Conservation (phyloP, 2,329 filamentous ascomycete genomes). For the Malbranchea zuffiana region DNA sequence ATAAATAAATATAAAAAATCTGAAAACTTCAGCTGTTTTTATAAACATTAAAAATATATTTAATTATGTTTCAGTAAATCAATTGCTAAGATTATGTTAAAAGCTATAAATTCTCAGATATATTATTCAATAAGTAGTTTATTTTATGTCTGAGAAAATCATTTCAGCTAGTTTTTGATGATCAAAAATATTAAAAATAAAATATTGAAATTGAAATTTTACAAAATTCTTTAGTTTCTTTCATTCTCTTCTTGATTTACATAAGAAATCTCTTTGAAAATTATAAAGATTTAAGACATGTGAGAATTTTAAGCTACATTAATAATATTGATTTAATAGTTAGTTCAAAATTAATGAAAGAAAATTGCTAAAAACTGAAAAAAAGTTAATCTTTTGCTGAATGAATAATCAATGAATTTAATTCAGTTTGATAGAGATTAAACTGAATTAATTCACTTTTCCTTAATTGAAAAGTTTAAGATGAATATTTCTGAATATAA, state of each 20-base stretch:
- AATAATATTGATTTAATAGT: conserved; percentile 4
- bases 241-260: too few relatives aligned
- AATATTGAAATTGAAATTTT: not conserved
- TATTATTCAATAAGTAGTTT: too few relatives aligned
- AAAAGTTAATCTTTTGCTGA: not conserved
- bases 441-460: conserved; percentile 7
- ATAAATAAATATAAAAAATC: conserved; percentile 1
- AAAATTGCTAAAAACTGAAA: conserved; percentile 3
- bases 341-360: not conserved
- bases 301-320: conserved; percentile 6
- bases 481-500: conserved; percentile 1
- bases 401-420: not conserved
- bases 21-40: conserved; percentile 1
- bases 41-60: not conserved
- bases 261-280: too few relatives aligned
- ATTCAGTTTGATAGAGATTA: conserved; percentile 7
- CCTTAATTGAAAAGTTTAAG: not conserved
- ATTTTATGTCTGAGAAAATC: too few relatives aligned
- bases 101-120: too few relatives aligned
- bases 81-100: too few relatives aligned
- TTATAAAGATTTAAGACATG: too few relatives aligned
- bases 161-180: too few relatives aligned
- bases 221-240: not conserved
- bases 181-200: not conserved
- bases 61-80: too few relatives aligned